Conservation (phyloP, 2,329 filamentous ascomycete species). For the Ophiostoma ulmi region DNA sequence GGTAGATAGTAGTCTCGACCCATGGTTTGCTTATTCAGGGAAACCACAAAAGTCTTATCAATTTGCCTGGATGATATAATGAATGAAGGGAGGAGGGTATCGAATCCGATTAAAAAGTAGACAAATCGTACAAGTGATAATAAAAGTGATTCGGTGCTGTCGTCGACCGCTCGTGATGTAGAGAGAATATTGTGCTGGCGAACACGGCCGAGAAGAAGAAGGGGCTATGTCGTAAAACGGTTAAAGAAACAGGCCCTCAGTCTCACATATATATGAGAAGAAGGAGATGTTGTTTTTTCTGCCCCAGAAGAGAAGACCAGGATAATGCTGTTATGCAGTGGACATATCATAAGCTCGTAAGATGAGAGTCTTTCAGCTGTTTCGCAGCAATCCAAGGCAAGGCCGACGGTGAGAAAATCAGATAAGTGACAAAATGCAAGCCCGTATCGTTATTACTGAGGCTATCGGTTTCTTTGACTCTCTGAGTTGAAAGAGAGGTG, state of each 20-base stretch:
- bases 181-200: background rate
- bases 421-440: background rate
- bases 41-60: slow-evolving; percentile 10
- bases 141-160: background rate
- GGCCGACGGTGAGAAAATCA: background rate
- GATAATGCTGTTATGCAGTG: slow-evolving; percentile 17
- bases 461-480: background rate
- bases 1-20: slow-evolving; percentile 27
- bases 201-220: background rate
- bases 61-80: background rate
- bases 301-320: background rate
- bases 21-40: slow-evolving; percentile 22
- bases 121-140: background rate
- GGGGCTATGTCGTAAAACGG: background rate
- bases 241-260: background rate
- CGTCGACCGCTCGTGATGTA: background rate
- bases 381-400: background rate
- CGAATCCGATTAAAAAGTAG: background rate
- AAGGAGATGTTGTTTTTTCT: background rate
- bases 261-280: slow-evolving; percentile 22
- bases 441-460: background rate
- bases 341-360: slow-evolving; percentile 23
- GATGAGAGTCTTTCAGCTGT: slow-evolving; percentile 1
- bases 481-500: background rate
- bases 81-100: background rate